These are phyloP conservation scores for Cladophialophora bantiana DNA, from an alignment of 2,329 filamentous ascomycete genomes.

Conservation along the genomic window DNA sequence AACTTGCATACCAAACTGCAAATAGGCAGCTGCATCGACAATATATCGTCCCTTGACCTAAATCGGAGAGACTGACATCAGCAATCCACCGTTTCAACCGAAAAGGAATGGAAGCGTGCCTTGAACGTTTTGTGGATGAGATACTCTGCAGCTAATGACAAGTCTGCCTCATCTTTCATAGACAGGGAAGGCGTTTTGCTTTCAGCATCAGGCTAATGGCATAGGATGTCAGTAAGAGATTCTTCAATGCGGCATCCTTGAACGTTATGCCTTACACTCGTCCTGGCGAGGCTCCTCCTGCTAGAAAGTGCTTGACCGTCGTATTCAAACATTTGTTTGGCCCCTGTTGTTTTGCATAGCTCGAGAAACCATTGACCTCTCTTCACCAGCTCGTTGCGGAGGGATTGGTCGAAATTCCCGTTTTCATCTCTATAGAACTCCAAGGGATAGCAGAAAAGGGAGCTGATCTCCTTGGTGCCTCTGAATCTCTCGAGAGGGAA, in stretches of 20 bases:
- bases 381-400: not conserved
- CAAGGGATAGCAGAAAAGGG: not conserved
- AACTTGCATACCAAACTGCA: not conserved
- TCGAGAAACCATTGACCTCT: not conserved
- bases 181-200: not conserved
- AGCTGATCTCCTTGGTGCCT: slow-evolving; percentile 1
- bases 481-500: not conserved
- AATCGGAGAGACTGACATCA: not conserved
- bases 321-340: not conserved
- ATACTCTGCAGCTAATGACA: not conserved
- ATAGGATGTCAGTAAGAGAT: not conserved
- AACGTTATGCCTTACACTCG: not conserved
- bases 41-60: slow-evolving; percentile 1
- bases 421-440: not conserved
- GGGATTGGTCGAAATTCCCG: not conserved
- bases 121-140: not conserved
- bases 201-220: not conserved
- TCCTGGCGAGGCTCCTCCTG: not conserved
- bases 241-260: not conserved
- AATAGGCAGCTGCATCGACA: not conserved
- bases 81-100: not conserved
- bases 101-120: not conserved
- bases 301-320: not conserved
- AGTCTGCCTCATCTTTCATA: not conserved
- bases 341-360: not conserved